These are phyloP conservation scores for Annulohypoxylon truncatum DNA, from an alignment of 2,329 filamentous ascomycete species.

Conservation along the genomic window DNA sequence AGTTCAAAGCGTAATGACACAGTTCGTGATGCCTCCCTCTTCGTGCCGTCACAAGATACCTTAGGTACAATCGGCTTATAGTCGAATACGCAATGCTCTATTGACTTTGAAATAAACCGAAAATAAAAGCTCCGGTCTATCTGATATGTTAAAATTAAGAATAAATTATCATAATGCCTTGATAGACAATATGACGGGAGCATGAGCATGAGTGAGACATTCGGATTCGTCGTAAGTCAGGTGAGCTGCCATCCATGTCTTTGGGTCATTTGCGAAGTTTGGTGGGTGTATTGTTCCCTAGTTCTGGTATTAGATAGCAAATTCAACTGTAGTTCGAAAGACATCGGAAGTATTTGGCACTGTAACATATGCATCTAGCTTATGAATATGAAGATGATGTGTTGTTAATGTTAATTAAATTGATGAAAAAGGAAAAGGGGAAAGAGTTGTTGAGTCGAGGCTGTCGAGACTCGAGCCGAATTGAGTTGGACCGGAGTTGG, in stretches of 20 bases:
- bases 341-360: background rate
- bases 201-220: constrained; percentile 8
- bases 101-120: constrained; percentile 49
- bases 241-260: constrained; percentile 17
- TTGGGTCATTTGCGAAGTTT: constrained; percentile 6
- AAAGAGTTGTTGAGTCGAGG: constrained; percentile 24
- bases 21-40: constrained; percentile 47
- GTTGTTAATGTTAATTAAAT: constrained; percentile 1
- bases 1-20: constrained; percentile 49
- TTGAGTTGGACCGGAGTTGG: background rate
- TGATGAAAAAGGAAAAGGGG: constrained; percentile 6
- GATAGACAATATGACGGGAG: constrained; percentile 2
- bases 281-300: constrained; percentile 8
- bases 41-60: background rate
- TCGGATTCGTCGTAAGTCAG: constrained; percentile 14
- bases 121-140: constrained; percentile 18
- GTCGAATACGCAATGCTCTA: no score
- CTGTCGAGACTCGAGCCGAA: no score
- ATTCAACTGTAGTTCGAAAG: background rate
- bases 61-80: background rate
- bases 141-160: background rate
- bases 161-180: background rate
- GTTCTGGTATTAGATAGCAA: background rate
- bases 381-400: constrained; percentile 15
- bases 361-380: constrained; percentile 8